These are phyloP conservation scores for Pistacia atlantica DNA, from an alignment of 345 rosid genomes.

Conservation along the genomic window DNA sequence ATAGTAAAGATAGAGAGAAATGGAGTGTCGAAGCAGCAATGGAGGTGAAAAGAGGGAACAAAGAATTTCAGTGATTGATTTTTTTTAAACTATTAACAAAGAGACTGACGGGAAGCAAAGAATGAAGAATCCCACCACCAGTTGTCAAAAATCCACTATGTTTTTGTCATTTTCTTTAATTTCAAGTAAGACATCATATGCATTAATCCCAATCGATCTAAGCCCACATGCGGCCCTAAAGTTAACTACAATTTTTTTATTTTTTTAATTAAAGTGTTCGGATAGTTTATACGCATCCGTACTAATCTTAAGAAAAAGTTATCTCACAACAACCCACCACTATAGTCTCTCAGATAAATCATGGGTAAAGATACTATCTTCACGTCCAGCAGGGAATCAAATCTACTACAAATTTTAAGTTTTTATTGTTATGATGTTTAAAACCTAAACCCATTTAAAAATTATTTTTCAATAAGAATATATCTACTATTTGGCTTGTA, in stretches of 20 bases:
- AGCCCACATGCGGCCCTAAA: conserved; percentile 16
- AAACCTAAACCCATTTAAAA: too few relatives aligned
- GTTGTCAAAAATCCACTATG: conserved; percentile 22
- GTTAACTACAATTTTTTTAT: neutral
- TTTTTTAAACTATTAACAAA: neutral
- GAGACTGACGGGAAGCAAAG: conserved; percentile 18
- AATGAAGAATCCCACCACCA: conserved; percentile 29
- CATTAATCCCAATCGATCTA: neutral
- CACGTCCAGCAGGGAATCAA: too few relatives aligned
- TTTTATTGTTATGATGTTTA: too few relatives aligned
- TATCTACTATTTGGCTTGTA: too few relatives aligned
- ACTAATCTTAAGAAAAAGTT: too few relatives aligned
- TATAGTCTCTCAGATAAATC: too few relatives aligned
- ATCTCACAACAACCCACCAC: too few relatives aligned
- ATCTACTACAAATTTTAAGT: too few relatives aligned
- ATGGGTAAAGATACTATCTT: too few relatives aligned
- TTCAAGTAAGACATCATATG: conserved; percentile 16
- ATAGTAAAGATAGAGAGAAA: neutral
- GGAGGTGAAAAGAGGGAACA: neutral
- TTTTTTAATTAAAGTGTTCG: too few relatives aligned
- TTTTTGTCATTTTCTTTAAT: conserved; percentile 34
- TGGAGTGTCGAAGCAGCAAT: conserved; percentile 14
- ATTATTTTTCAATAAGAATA: too few relatives aligned
- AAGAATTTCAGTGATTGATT: neutral
- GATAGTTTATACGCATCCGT: too few relatives aligned